Base-by-base conservation (phyloP, 768 basidiomycete species). In the Sarcodon sp. region DNA sequence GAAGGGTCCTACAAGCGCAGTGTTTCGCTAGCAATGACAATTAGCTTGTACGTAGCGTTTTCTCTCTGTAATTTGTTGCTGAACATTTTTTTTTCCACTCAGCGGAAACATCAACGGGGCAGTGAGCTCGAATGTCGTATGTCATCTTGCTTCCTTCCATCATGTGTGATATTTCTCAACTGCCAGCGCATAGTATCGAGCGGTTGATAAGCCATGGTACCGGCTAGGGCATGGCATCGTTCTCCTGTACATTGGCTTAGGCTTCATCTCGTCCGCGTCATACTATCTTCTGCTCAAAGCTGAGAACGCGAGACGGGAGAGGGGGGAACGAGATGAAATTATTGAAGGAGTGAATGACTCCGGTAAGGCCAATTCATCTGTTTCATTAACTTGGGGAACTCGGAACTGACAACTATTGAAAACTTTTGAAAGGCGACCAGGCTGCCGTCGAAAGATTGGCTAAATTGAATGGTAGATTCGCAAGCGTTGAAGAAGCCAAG, bases 1-100 rank as follows among this genome's bases (percentile, higher is more conserved):
- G 82, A 86, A 62, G 83, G 84, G 11, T 71, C 75, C 3, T 87
- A 86, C 63, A 87, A 87, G 59, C 80, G 84, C 36, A 78, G 77
- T 53, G 80, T 85, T 6, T 68, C 79, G 0, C 64, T 86, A 45
- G 83, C 74, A 5, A 81, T 84, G 80, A 70, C 78, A 3, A 80
- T 83, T 52, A 70, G 74, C 55, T 75, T 76, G 77, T 79, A 50
- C 54, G 76, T 60, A 27, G n/a, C 10, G 35, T 36, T 6, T 43
- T 27, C 31, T 33, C n/a, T 34, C 16, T 18, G 33, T 9, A 13
- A 21, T 15, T n/a, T 45, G 9, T 8, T 36, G 21, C 27, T 50
- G 13, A 41, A 7, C n/a, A 48, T 45, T 45, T 41, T 15, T 27
- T 35, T 16, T 18, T 37, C 15, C 9, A 47, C 31, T 18, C 48